A percentile compares a stretch with the other conserved stretches of the same genome.
Evolutionary conservation across 306 rosid species (phyloP).

Genomic region (Echinosophora koreensis): DNA sequence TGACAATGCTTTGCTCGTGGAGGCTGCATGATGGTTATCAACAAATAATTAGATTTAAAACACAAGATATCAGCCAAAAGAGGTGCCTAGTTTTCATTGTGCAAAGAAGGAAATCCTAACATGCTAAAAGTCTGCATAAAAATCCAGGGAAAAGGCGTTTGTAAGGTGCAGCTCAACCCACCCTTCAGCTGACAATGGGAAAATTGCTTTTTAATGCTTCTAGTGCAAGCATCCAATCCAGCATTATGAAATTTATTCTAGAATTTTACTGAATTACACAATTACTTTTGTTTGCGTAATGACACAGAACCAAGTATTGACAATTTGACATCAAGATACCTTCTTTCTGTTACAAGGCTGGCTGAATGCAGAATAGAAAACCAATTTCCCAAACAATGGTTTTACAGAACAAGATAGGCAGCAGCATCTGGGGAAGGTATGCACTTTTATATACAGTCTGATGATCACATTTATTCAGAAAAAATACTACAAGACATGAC

Average conservation of each 20-base stretch:
- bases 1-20: constrained; percentile 97
- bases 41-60: constrained; percentile 32
- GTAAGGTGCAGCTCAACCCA: constrained; percentile 29
- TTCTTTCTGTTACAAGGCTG: constrained; percentile 23
- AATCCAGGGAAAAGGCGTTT: constrained; percentile 30
- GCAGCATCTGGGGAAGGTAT: background rate
- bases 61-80: constrained; percentile 16
- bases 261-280: constrained; percentile 23
- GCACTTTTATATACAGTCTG: background rate
- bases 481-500: constrained; percentile 38
- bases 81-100: background rate
- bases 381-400: constrained; percentile 29
- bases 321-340: constrained; percentile 14
- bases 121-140: constrained; percentile 38
- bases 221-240: constrained; percentile 29
- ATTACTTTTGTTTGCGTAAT: constrained; percentile 32
- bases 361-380: constrained; percentile 31
- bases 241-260: constrained; percentile 20
- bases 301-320: constrained; percentile 7
- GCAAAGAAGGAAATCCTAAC: constrained; percentile 28
- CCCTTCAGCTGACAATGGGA: constrained; percentile 12
- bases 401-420: constrained; percentile 3
- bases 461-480: constrained; percentile 29
- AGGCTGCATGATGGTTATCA: constrained; percentile 73
- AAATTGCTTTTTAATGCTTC: constrained; percentile 26